A percentile compares a stretch with the other conserved stretches of the same genome.
These are phyloP conservation scores for Fusarium poae DNA, from an alignment of 2,329 filamentous ascomycete genomes.

Conservation along the genomic window DNA sequence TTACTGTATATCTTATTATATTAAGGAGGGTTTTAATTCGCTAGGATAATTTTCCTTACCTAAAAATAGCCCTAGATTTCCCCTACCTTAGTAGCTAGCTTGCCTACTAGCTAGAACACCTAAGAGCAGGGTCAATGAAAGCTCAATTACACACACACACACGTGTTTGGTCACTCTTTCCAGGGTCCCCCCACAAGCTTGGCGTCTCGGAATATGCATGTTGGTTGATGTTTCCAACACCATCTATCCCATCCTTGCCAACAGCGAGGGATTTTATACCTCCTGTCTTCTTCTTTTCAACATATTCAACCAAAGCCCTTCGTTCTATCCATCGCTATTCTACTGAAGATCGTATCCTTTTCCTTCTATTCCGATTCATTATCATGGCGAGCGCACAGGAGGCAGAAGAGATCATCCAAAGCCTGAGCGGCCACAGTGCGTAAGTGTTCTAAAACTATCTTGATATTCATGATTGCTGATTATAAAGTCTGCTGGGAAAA, in stretches of 20 bases:
- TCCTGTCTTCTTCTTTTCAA: neutral
- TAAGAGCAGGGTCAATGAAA: no score
- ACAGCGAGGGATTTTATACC: neutral
- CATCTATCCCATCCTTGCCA: neutral
- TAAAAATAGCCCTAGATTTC: no score
- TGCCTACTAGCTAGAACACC: no score
- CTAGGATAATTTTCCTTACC: no score
- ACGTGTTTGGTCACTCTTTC: no score
- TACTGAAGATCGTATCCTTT: neutral
- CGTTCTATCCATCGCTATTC: neutral
- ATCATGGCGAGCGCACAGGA: neutral
- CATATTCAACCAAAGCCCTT: rapidly evolving
- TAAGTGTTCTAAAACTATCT: neutral
- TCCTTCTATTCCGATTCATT: no score
- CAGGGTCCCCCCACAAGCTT: no score
- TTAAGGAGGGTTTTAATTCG: no score
- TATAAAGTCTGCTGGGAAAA: conserved; percentile 1
- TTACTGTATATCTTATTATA: no score
- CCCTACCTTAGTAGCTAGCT: no score
- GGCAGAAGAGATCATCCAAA: conserved; percentile 9
- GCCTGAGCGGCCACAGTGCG: neutral
- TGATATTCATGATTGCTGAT: neutral
- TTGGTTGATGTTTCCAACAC: neutral
- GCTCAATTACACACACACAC: no score
- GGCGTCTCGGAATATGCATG: conserved; percentile 21